Conservation (phyloP, 371 early-diverging fungal species). For the Ecytonucleospora hepatopenaei region DNA sequence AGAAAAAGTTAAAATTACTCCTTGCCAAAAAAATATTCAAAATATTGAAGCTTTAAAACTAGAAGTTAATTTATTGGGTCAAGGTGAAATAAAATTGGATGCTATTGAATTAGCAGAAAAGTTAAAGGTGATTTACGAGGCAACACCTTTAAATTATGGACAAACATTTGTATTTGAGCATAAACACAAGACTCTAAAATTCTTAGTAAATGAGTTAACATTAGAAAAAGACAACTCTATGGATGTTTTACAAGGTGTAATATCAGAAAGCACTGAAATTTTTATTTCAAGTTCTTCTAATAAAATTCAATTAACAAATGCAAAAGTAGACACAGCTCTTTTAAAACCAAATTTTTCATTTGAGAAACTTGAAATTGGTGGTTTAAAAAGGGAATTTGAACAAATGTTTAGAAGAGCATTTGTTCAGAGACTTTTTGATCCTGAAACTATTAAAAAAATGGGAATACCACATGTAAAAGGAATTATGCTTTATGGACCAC, state of each 20-base stretch:
- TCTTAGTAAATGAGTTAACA: constrained; percentile 34
- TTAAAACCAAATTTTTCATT: constrained; percentile 80
- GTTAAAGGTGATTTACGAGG: constrained; percentile 13
- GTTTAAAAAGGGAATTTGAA: constrained; percentile 85
- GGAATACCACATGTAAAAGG: constrained; percentile 93
- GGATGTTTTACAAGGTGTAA: constrained; percentile 42
- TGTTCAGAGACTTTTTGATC: constrained; percentile 89
- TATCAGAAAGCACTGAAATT: constrained; percentile 33
- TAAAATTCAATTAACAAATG: constrained; percentile 27
- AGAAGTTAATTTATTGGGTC: not conserved
- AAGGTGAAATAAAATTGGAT: constrained; percentile 18
- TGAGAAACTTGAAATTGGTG: constrained; percentile 96
- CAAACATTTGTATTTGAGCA: constrained; percentile 39
- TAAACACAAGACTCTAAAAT: constrained; percentile 7
- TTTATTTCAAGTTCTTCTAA: constrained; percentile 25
- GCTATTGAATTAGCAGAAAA: constrained; percentile 27
- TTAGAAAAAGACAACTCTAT: constrained; percentile 8
- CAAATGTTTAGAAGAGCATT: constrained; percentile 95
- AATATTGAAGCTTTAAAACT: constrained; percentile 9
- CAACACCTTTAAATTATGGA: constrained; percentile 40
- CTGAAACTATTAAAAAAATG: constrained; percentile 73
- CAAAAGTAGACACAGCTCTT: constrained; percentile 24
- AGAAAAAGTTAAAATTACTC: constrained; percentile 21
- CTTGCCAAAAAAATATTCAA: constrained; percentile 22
- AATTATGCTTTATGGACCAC: constrained; percentile 70